Base-by-base conservation (phyloP, 1,284 basidiomycete genomes). In the Veloporphyrellus conicus region DNA sequence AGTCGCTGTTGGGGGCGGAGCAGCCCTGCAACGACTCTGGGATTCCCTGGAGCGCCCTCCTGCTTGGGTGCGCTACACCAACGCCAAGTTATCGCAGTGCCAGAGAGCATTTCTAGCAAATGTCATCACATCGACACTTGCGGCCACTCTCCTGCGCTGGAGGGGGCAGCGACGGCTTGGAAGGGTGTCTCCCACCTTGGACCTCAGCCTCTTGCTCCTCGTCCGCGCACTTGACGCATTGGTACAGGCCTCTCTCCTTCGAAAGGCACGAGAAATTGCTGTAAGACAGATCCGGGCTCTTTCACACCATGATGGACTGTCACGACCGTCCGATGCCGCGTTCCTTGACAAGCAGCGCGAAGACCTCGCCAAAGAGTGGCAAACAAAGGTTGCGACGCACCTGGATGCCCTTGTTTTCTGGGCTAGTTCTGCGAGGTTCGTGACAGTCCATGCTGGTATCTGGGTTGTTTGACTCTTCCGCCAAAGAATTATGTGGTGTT, bases 401-500 rank as follows among this genome's bases (percentile, higher is more conserved):
- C 59, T 87, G 18, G 87, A 89, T 57, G 80, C 81, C 1, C 56
- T 87, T 16, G 67, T 84, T 7, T 89, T 89, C 57, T 89, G 84
- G 84, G 76, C 76, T 10, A 81, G 79, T 54, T 85, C 83, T 54
- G 80, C 84, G 33, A 80, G 86, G 86, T 87, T 47, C 19, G 73
- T 66, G 43, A 41, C 35, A 20, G 19, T 47, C 8, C 41, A 33
- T 28, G 18, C 7, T 10, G 14, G 38, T 23, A 31, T 47, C 48
- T 33, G 10, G 40, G 31, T 43, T 25, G 31, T 37, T 44, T 25
- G n/a, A 44, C 35, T 37, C 34, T 48, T 50, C 15, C 29, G 52
- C 10, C 41, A 47, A 54, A 87, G 87, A 58, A 87, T 89, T 44
- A 88, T 89, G 85, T 89, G 85, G 86, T 88, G 85, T 59, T 89